These are phyloP conservation scores for Coemansia sp. DNA, from an alignment of 192 early-diverging fungal genomes.

Conservation along the genomic window DNA sequence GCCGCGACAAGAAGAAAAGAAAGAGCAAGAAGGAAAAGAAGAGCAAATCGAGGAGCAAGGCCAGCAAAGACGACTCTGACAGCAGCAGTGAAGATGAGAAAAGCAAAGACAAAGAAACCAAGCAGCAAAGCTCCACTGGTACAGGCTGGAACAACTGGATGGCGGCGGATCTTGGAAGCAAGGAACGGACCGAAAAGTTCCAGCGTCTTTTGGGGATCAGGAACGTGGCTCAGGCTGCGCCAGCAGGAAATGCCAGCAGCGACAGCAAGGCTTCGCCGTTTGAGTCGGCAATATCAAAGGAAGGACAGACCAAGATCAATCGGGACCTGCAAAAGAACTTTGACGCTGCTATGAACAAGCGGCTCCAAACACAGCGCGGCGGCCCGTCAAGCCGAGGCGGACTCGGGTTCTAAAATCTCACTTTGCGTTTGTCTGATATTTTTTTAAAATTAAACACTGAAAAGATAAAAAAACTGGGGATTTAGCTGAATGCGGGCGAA, in stretches of 20 bases:
- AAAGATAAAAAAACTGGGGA: constrained; percentile 6
- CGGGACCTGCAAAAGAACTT: constrained; percentile 53
- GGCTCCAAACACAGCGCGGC: constrained; percentile 31
- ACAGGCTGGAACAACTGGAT: constrained; percentile 54
- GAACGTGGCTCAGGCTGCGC: not conserved
- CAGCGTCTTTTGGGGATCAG: constrained; percentile 51
- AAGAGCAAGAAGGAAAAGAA: constrained; percentile 7
- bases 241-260: not conserved
- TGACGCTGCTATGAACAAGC: constrained; percentile 30
- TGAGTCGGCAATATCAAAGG: constrained; percentile 49
- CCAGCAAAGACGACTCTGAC: not conserved
- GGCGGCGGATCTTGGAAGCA: constrained; percentile 39
- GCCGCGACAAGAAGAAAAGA: constrained; percentile 1
- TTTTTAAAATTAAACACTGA: not conserved
- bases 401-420: constrained; percentile 27
- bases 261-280: constrained; percentile 25
- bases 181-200: constrained; percentile 49
- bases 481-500: constrained; percentile 28
- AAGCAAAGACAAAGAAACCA: not conserved
- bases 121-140: not conserved
- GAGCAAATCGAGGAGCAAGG: not conserved
- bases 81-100: not conserved
- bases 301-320: constrained; percentile 28
- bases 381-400: constrained; percentile 25
- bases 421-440: not conserved